Base-by-base conservation (phyloP, 2,329 filamentous ascomycete genomes). In the Cryoendolithus antarcticus region DNA sequence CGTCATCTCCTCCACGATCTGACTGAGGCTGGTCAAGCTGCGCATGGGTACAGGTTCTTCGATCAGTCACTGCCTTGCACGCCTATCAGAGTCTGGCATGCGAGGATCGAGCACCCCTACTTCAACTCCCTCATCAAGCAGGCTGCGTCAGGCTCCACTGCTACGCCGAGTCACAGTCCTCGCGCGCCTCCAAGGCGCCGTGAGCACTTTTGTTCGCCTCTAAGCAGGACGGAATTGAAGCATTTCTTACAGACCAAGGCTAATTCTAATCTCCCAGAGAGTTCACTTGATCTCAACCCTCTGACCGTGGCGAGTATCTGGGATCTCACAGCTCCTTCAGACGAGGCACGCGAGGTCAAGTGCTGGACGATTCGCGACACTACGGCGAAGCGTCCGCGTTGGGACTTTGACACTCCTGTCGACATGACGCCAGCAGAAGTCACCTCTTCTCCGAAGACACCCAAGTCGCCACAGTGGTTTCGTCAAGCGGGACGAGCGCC, bases 291-390 rank as follows among this genome's bases (percentile, higher is more conserved):
- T 13, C 13, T 40, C 12, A 37, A 43, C 31, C 28, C 41, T 1
- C 38, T 43, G 3, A 19, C 33, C n/a, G 15, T 43, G 11, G 41
- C 41, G 9, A 21, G 30, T 12, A 31, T 43, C 9, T 38, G 38
- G 27, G 41, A 43, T 30, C 37, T 34, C 15, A 33, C 30, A 10
- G 38, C 30, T 9, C 37, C 37, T 8, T 30, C 30, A 6, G 9
- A 13, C 1, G 24, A 32, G 9, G 10, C 30, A 4, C 27, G 4
- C 6, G 24, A 39, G n/a, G 10, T 43, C 1, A n/a, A 40, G 33
- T 33, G 38, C 11, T 30, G 32, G 29, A 21, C 33, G 3, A 2
- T 37, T 13, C 15, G 31, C 11, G 21, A 13, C 9, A 8, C 11
- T 15, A 12, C 30, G 10, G 27, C 21, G 1, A 15, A 4, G 4